These are phyloP conservation scores for Fallopia convolvulus DNA, from an alignment of 148 eudicot species.

Conservation along the genomic window DNA sequence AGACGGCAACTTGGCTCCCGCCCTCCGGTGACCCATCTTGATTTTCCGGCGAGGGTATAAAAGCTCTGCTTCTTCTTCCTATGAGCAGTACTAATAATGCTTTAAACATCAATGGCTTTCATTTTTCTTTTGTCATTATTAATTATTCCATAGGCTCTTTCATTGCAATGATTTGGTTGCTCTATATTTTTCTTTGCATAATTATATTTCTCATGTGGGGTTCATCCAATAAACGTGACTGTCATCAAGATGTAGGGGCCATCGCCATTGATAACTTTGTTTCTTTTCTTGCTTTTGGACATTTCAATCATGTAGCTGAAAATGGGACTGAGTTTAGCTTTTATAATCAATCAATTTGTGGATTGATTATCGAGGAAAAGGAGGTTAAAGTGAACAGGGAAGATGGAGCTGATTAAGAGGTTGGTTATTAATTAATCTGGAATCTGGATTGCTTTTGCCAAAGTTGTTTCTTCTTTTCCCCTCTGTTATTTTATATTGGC, in stretches of 20 bases:
- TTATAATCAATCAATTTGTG: neutral
- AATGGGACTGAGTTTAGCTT: neutral
- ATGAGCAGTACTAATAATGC: neutral
- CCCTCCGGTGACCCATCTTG: slow-evolving; percentile 8
- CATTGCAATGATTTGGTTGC: slow-evolving; percentile 35
- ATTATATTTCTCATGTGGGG: slow-evolving; percentile 21
- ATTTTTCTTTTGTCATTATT: slow-evolving; percentile 9
- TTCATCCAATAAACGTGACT: slow-evolving; percentile 30
- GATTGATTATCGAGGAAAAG: slow-evolving; percentile 4
- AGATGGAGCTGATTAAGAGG: neutral
- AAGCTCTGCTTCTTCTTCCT: neutral
- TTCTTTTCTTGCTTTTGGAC: neutral
- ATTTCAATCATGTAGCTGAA: neutral
- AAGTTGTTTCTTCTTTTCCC: neutral
- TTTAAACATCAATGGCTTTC: neutral
- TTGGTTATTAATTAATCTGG: neutral
- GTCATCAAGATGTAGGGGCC: slow-evolving; percentile 44
- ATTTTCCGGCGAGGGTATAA: slow-evolving; percentile 3
- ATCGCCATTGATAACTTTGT: slow-evolving; percentile 1
- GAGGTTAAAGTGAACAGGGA: neutral
- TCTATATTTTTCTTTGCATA: neutral
- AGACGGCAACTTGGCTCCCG: neutral
- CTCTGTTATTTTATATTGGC: neutral
- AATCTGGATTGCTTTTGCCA: neutral
- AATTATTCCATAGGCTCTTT: slow-evolving; percentile 16